A percentile compares a stretch with the other conserved stretches of the same genome.
Evolutionary conservation across 441 rosid genomes (phyloP).

Genomic region (Populus hybrid): DNA sequence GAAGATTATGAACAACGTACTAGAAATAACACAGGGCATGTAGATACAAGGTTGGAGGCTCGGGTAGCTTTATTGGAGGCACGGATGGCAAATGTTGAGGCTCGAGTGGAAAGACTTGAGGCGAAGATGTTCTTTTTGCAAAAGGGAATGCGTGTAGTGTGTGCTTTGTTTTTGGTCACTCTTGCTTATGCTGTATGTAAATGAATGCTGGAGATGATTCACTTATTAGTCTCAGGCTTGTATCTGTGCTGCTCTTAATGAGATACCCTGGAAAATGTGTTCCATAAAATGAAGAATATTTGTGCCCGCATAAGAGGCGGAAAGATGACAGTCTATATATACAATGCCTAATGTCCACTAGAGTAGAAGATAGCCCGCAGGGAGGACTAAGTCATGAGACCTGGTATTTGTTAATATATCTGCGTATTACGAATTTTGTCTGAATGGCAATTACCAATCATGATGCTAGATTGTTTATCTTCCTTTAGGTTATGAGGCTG

Average conservation of each 20-base stretch:
- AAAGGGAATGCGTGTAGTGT: conserved; percentile 17
- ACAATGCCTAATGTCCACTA: background rate
- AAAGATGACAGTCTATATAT: background rate
- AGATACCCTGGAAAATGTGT: background rate
- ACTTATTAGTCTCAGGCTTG: background rate
- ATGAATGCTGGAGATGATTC: conserved; percentile 11
- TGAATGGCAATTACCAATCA: background rate
- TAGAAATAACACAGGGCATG: conserved; percentile 11
- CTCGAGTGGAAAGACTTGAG: conserved; percentile 22
- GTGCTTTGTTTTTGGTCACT: conserved; percentile 17
- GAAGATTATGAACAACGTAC: conserved; percentile 15
- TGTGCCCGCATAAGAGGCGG: background rate
- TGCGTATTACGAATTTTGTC: background rate
- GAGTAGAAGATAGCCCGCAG: background rate
- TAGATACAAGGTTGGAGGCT: conserved; percentile 17
- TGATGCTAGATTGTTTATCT: background rate
- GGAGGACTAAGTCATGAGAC: background rate
- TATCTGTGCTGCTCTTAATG: conserved; percentile 1
- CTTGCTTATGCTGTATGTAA: conserved; percentile 25
- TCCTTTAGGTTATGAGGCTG: no score
- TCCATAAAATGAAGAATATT: background rate
- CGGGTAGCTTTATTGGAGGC: conserved; percentile 24
- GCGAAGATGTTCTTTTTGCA: conserved; percentile 20
- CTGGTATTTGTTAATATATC: background rate
- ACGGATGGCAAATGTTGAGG: conserved; percentile 27